These are phyloP conservation scores for Delonix regia DNA, from an alignment of 306 rosid species.

Conservation along the genomic window DNA sequence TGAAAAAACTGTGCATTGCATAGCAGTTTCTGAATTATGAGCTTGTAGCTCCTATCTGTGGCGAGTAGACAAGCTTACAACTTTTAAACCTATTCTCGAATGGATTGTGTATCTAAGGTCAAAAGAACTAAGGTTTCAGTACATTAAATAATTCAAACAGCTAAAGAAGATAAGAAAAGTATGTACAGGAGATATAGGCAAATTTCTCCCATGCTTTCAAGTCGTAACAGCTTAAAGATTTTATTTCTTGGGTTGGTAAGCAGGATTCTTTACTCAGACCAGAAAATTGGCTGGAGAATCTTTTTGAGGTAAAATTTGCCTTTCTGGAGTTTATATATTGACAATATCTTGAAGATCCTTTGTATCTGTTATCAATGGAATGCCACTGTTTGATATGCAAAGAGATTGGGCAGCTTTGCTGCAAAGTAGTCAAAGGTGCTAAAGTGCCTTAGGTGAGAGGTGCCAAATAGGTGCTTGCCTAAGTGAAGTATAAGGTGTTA, in stretches of 20 bases:
- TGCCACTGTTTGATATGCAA: neutral
- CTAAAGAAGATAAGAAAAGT: neutral
- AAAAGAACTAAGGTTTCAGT: neutral
- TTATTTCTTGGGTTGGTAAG: neutral
- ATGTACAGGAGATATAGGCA: neutral
- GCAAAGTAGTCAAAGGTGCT: no score
- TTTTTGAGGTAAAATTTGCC: neutral
- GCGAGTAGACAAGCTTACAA: neutral
- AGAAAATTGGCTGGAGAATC: neutral
- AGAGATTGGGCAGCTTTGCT: neutral
- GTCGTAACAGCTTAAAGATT: neutral
- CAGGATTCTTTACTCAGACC: neutral
- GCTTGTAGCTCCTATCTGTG: neutral
- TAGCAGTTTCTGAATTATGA: constrained; percentile 15
- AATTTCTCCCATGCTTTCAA: neutral
- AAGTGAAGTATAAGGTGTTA: no score
- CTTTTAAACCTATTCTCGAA: neutral
- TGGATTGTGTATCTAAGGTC: neutral
- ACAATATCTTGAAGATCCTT: neutral
- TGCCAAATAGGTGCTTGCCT: no score
- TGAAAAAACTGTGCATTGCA: constrained; percentile 16
- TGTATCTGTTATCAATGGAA: neutral
- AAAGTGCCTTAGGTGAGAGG: no score
- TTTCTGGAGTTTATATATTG: neutral
- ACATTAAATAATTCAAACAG: neutral